Percentiles rank a stretch among this genome's conserved stretches.
Conservation (phyloP, 1,139 yeast species). For the Taphrina confusa region DNA sequence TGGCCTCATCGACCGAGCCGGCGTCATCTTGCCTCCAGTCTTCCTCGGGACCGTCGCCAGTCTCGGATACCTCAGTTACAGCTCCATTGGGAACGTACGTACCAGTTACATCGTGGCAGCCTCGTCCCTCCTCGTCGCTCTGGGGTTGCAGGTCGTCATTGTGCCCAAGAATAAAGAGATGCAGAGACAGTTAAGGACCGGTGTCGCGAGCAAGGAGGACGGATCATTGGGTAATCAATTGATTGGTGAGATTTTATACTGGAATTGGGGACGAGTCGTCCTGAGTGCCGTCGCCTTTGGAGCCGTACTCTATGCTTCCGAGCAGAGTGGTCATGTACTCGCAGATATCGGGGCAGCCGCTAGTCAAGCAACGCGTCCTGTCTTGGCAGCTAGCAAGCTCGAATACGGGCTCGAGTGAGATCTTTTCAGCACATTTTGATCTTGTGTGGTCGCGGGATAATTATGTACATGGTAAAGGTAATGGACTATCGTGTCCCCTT, state of each 20-base stretch:
- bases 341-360: not conserved
- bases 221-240: conserved; percentile 4
- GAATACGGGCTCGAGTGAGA: conserved; percentile 26
- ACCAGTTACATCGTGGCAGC: conserved; percentile 11
- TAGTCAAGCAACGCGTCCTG: not conserved
- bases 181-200: conserved; percentile 10
- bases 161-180: conserved; percentile 27
- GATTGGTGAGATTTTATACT: conserved; percentile 22
- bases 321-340: not conserved
- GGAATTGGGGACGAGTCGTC: conserved; percentile 22
- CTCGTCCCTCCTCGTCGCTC: not conserved
- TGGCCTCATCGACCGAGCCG: conserved; percentile 21
- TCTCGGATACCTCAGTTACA: conserved; percentile 11
- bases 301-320: conserved; percentile 20
- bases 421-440: no score
- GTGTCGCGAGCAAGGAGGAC: conserved; percentile 13
- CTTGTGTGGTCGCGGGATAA: no score
- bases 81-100: not conserved
- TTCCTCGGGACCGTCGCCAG: conserved; percentile 13
- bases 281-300: conserved; percentile 19
- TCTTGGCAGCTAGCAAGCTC: conserved; percentile 19
- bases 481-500: conserved; percentile 13
- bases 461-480: no score
- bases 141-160: conserved; percentile 13
- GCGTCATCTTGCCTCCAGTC: conserved; percentile 15